A percentile compares a stretch with the other conserved stretches of the same genome.
phyloP scores from a whole-genome alignment of 306 rosid species.

The Hippophae gyantsensis region DNA sequence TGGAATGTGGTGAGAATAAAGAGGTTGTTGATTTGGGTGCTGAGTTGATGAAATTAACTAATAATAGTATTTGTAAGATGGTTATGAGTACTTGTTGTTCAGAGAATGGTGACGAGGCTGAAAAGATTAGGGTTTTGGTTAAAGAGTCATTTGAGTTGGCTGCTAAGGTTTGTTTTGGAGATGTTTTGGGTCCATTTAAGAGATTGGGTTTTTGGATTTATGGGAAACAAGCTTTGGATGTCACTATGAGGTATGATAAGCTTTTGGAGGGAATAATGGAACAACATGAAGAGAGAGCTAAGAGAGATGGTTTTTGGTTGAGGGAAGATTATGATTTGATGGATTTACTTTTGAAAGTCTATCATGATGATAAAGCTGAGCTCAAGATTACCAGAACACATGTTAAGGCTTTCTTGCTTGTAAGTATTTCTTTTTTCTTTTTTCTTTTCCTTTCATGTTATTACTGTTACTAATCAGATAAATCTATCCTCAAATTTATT shows the following conservation, averaged over 20 bases:
- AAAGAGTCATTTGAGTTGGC: slow-evolving; percentile 26
- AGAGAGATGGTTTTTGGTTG: slow-evolving; percentile 5
- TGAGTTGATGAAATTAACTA: slow-evolving; percentile 31
- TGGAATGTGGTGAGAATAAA: slow-evolving; percentile 11
- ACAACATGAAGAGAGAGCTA: slow-evolving; percentile 37
- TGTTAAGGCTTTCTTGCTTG: slow-evolving; percentile 54
- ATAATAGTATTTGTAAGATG: slow-evolving; percentile 45
- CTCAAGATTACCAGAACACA: slow-evolving; percentile 38
- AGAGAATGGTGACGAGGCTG: slow-evolving; percentile 24
- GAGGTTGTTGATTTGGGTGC: slow-evolving; percentile 24
- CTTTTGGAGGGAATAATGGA: slow-evolving; percentile 41
- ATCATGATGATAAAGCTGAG: slow-evolving; percentile 39
- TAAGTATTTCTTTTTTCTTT: slow-evolving; percentile 16
- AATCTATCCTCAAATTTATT: too few species aligned
- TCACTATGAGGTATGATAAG: slow-evolving; percentile 29
- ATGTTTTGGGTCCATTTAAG: slow-evolving; percentile 46
- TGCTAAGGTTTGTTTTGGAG: slow-evolving; percentile 54
- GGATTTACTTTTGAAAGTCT: slow-evolving; percentile 44
- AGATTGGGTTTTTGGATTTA: slow-evolving; percentile 50
- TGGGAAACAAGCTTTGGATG: slow-evolving; percentile 28
- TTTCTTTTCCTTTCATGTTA: too few species aligned
- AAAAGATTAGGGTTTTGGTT: slow-evolving; percentile 29
- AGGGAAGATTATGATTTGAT: slow-evolving; percentile 22
- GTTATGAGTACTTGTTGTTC: slow-evolving; percentile 39
- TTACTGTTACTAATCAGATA: too few species aligned